Evolutionary conservation across 2,329 filamentous ascomycete species (phyloP), one percentile per base, ranked within the genome.

Genomic region (Epichloe typhina): DNA sequence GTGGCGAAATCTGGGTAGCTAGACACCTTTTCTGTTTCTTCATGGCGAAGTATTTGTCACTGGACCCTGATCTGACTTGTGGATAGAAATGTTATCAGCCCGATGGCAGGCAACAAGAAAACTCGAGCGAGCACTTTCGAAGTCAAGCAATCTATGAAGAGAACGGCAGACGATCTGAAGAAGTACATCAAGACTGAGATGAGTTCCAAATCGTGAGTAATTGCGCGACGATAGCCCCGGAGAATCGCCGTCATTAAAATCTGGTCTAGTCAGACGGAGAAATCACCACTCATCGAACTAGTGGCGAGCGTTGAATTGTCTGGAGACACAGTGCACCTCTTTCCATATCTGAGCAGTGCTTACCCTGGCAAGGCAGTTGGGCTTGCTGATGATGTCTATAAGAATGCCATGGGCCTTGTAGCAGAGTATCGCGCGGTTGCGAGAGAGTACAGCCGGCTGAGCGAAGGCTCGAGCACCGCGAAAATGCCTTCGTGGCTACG

Each of bases 401-500:
- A 49, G n/a, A 15, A 39, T 2, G 54, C 51, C 4, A 44, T 39
- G 5, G 33, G 39, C 3, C 39, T 40, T n/a, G 40, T 60, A 17
- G 17, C 60, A 3, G 49, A 55, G 12, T 55, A 63, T 23, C 54
- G 58, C 5, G 43, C n/a, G 1, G 44, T 59, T 2, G 48, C 58
- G 3, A 54, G 54, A 12, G 50, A 54, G 13, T 67, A 64, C 49
- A 58, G 62, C 31, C 46, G 36, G 1, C 15, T 61, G n/a, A 58
- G 54, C 42, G 54, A 54, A 12, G 50, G 53, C 19, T 41, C 49
- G 9, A 52, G 36, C 6, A 51, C 55, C 1, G 57, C 62, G 33
- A 55, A 55, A 13, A 57, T 56, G 45, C 66, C 64, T 3, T 50
- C 47, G 9, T 60, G 58, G 54, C 57, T 62, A 53, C 61, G 58